phyloP scores from a whole-genome alignment of 305 asterid species.

The Solanum hybrid region DNA sequence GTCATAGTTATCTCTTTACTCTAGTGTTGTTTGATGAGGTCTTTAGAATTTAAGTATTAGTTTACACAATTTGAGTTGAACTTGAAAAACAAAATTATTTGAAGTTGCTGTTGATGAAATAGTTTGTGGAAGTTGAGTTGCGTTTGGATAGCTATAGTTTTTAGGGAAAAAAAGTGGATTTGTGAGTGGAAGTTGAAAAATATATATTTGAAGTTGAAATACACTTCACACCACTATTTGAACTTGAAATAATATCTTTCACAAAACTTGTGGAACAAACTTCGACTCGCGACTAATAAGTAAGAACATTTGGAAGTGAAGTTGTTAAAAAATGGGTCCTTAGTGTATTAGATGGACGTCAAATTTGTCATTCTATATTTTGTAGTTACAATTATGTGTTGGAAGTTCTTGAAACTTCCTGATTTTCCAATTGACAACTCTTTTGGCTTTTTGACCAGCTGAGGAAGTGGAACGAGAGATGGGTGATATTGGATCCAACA shows the following conservation, averaged over 20 bases:
- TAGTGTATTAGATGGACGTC: not conserved
- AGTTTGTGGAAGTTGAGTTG: slow-evolving; percentile 1
- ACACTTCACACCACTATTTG: not conserved
- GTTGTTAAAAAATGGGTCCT: not conserved
- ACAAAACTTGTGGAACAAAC: not conserved
- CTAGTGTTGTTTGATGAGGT: not conserved
- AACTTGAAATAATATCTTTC: not conserved
- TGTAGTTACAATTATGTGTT: slow-evolving; percentile 1
- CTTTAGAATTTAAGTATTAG: not conserved
- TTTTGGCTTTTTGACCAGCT: slow-evolving; percentile 43
- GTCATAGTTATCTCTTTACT: not conserved
- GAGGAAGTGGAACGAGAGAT: slow-evolving; percentile 96
- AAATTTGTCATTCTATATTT: not conserved
- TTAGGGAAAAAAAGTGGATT: not conserved
- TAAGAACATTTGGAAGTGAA: not conserved
- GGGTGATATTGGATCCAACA: slow-evolving; percentile 97
- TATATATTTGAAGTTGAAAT: not conserved
- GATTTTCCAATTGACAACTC: not conserved
- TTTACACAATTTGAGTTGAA: not conserved
- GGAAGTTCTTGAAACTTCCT: slow-evolving; percentile 9
- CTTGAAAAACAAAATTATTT: not conserved
- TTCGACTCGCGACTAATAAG: not conserved
- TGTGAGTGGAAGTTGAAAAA: not conserved
- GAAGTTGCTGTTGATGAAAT: not conserved
- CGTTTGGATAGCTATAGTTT: not conserved